Conservation (phyloP, 306 rosid species). For the Carpinus viminea region DNA sequence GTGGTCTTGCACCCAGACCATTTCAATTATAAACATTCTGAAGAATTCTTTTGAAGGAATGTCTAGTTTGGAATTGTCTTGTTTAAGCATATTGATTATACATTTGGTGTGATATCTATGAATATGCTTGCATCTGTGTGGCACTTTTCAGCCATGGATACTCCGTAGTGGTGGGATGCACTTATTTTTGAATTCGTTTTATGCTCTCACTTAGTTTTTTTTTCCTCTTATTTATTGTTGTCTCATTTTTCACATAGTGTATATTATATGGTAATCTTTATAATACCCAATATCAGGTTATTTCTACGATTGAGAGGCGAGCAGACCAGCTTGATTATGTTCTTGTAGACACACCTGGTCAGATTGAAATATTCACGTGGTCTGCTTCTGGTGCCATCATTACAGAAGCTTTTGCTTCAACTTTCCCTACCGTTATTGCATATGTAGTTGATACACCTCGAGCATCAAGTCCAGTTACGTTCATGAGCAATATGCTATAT, state of each 20-base stretch:
- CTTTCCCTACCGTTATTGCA: constrained; percentile 85
- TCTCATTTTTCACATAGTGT: not conserved
- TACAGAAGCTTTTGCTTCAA: constrained; percentile 98
- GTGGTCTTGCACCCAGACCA: not conserved
- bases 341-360: constrained; percentile 93
- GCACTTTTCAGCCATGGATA: not conserved
- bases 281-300: constrained; percentile 55
- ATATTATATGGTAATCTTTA: constrained; percentile 9
- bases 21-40: not conserved
- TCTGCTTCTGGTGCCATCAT: constrained; percentile 97
- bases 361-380: constrained; percentile 97
- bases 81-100: not conserved
- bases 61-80: not conserved
- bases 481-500: constrained; percentile 97
- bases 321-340: constrained; percentile 95
- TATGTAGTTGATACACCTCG: constrained; percentile 92
- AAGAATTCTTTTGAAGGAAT: not conserved
- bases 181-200: not conserved
- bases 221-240: not conserved
- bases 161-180: not conserved
- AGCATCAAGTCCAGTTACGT: constrained; percentile 73
- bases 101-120: not conserved
- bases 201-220: not conserved
- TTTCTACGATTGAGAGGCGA: constrained; percentile 75
- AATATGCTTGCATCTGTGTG: not conserved